phyloP scores from a whole-genome alignment of 2,329 filamentous ascomycete genomes.

The Teratosphaeria nubilosa region DNA sequence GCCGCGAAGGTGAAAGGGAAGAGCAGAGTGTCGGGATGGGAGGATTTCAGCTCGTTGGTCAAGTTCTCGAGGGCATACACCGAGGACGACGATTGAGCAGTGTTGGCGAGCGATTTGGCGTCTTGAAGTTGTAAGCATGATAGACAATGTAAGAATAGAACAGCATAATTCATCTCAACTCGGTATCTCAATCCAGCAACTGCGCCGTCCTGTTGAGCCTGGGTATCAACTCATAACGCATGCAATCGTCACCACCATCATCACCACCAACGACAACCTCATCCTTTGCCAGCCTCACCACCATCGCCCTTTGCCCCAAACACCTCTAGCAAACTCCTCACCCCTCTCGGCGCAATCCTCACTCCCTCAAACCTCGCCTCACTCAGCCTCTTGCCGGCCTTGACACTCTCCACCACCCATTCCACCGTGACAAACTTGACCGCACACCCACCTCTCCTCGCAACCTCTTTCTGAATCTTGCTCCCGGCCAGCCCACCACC shows the following conservation, averaged over 20 bases:
- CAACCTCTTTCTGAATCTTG: constrained; percentile 76
- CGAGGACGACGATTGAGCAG: constrained; percentile 21
- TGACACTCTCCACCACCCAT: constrained; percentile 80
- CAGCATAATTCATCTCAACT: no score
- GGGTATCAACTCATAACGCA: background rate
- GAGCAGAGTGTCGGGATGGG: constrained; percentile 20
- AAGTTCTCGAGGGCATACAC: constrained; percentile 24
- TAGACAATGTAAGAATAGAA: no score
- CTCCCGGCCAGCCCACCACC: constrained; percentile 66
- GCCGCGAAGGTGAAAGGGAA: constrained; percentile 11
- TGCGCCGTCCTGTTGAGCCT: background rate
- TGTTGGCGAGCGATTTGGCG: background rate
- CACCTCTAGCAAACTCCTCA: background rate
- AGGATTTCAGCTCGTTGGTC: constrained; percentile 24
- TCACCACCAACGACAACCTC: background rate
- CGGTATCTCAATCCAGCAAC: background rate
- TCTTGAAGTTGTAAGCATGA: no score
- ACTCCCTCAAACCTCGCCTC: constrained; percentile 62
- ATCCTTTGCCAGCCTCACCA: background rate
- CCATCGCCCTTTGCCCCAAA: background rate
- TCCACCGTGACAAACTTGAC: constrained; percentile 73
- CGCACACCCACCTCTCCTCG: constrained; percentile 53
- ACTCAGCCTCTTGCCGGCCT: constrained; percentile 60
- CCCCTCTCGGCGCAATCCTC: constrained; percentile 19
- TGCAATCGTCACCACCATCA: background rate